A percentile compares a stretch with the other conserved stretches of the same genome.
These are phyloP conservation scores for Ophiosphaerella herpotricha DNA, from an alignment of 2,329 filamentous ascomycete species.

Conservation along the genomic window DNA sequence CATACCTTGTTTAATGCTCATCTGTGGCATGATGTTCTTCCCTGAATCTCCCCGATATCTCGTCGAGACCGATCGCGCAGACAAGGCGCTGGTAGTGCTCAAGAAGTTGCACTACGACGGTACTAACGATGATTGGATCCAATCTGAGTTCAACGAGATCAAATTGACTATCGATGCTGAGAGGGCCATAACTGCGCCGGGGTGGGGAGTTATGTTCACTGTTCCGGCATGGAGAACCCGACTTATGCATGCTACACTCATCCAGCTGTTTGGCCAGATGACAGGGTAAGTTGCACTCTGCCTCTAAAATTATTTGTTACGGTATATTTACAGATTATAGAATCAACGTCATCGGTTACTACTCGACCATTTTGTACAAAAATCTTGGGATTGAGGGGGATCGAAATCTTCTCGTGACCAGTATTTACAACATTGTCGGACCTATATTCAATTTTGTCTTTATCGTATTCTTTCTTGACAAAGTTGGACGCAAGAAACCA, in stretches of 20 bases:
- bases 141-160: conserved; percentile 64
- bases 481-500: conserved; percentile 56
- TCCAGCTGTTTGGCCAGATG: conserved; percentile 70
- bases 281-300: conserved; percentile 50
- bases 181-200: conserved; percentile 57
- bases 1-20: conserved; percentile 50
- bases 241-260: conserved; percentile 63
- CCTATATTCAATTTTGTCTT: conserved; percentile 64
- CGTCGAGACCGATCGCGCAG: conserved; percentile 56
- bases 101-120: conserved; percentile 60
- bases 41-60: conserved; percentile 46
- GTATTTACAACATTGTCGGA: conserved; percentile 65
- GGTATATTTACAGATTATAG: conserved; percentile 24
- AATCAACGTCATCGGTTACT: conserved; percentile 65
- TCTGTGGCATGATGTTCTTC: conserved; percentile 50
- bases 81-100: conserved; percentile 56
- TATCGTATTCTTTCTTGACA: conserved; percentile 61
- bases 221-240: conserved; percentile 64
- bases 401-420: conserved; percentile 59
- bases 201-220: conserved; percentile 63
- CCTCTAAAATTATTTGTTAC: no score
- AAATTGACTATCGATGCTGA: conserved; percentile 66
- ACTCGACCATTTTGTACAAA: conserved; percentile 63
- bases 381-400: conserved; percentile 62
- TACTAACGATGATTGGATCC: conserved; percentile 61